Percentiles rank a stretch among this genome's conserved stretches.
These are phyloP conservation scores for Globisporangium takayamanum DNA, from an alignment of 352 stramenopile genomes.

Conservation along the genomic window DNA sequence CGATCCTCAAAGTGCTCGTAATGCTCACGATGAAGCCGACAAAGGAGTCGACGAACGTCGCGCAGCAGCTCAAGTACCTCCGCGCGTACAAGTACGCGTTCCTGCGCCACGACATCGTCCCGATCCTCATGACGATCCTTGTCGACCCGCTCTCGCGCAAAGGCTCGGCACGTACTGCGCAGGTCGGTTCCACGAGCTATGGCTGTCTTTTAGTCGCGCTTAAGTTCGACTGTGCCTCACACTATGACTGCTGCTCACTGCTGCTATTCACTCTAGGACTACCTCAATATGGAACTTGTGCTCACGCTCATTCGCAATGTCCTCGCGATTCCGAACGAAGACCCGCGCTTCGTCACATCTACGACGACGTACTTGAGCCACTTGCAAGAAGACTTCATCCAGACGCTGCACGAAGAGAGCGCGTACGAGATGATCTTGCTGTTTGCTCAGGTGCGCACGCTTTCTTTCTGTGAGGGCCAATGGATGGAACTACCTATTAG, in stretches of 20 bases:
- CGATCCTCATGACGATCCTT: conserved; percentile 84
- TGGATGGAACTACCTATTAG: background rate
- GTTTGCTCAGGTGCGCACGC: conserved; percentile 45
- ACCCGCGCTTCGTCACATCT: conserved; percentile 72
- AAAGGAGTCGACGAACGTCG: conserved; percentile 71
- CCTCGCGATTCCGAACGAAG: conserved; percentile 78
- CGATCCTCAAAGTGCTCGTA: conserved; percentile 86
- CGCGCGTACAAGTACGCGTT: conserved; percentile 85
- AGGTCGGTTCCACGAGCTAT: conserved; percentile 17
- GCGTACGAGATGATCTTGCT: conserved; percentile 86
- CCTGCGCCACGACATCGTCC: conserved; percentile 51
- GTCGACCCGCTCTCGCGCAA: conserved; percentile 71
- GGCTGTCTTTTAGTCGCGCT: background rate
- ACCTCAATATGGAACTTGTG: conserved; percentile 84
- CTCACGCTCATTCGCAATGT: conserved; percentile 83
- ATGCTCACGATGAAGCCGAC: conserved; percentile 87
- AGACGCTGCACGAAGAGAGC: conserved; percentile 69
- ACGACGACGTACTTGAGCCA: conserved; percentile 69
- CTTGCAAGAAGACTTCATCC: conserved; percentile 79
- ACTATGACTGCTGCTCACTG: background rate
- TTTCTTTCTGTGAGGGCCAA: background rate
- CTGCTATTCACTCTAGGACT: conserved; percentile 30
- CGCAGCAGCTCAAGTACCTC: conserved; percentile 75
- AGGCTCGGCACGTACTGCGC: conserved; percentile 40
- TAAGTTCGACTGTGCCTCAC: background rate